Evolutionary conservation across 228 moss, liverwort and hornwort genomes (phyloP).

Genomic region (Sphagnum fallax): DNA sequence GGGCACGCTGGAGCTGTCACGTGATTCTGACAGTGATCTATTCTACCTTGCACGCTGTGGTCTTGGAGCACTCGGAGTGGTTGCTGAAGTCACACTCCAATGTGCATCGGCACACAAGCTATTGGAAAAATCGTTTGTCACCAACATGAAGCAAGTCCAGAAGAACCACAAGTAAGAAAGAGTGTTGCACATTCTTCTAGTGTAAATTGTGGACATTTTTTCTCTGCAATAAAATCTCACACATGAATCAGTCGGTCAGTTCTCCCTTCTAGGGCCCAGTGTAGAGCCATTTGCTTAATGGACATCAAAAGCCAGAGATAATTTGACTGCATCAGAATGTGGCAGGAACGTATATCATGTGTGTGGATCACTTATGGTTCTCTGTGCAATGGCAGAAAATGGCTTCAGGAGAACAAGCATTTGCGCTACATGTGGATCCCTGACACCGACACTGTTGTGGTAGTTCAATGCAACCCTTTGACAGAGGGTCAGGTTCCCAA

Average conservation of each 20-base stretch:
- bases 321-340: too few relatives aligned
- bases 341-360: too few relatives aligned
- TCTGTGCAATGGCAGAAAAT: slow-evolving; percentile 52
- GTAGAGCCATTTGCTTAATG: too few relatives aligned
- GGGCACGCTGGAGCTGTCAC: slow-evolving; percentile 74
- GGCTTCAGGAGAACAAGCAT: slow-evolving; percentile 84
- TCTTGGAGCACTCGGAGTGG: slow-evolving; percentile 84
- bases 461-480: slow-evolving; percentile 76
- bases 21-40: slow-evolving; percentile 62
- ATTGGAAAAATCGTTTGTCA: slow-evolving; percentile 73
- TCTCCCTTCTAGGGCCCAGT: too few relatives aligned
- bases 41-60: slow-evolving; percentile 91
- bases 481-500: slow-evolving; percentile 48
- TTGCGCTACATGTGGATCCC: slow-evolving; percentile 97
- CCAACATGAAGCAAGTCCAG: slow-evolving; percentile 72
- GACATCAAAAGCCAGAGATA: too few relatives aligned
- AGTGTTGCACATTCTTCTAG: not conserved
- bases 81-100: slow-evolving; percentile 94
- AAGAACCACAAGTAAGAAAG: slow-evolving; percentile 78
- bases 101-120: slow-evolving; percentile 80
- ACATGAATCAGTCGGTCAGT: too few relatives aligned
- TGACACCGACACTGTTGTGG: slow-evolving; percentile 75
- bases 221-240: not conserved
- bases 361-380: too few relatives aligned
- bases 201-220: not conserved